Base-by-base conservation (phyloP, 2,329 filamentous ascomycete species). In the Curvularia hawaiiensis region DNA sequence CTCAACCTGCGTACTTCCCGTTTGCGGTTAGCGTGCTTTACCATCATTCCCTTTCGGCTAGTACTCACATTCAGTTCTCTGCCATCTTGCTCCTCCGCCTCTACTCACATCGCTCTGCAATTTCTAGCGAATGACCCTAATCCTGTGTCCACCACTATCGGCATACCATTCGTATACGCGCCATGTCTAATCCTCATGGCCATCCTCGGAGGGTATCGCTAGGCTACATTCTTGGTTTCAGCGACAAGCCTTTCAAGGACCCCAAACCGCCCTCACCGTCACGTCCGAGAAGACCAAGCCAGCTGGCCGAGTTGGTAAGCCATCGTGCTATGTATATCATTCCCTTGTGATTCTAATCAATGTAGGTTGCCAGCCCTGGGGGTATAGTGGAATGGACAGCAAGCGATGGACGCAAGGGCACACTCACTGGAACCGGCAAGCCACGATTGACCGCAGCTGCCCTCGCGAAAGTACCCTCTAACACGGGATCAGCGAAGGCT, bases 381-480 rank as follows among this genome's bases (percentile, higher is more conserved):
- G 68, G 66, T 3, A 40, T 69, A 3, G 33, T 74, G 10, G 73
- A 74, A 51, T 75, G 70, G 70, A 54, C 63, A 26, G 73, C 73
- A 16, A 74, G 71, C 41, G 72, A 75, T 49, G 73, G 73, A 18
- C 71, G 73, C 30, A 70, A 67, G 45, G 70, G 71, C 45, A 62
- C 38, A 10, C 58, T 73, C 28, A 69, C 59, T 0, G 61, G 65
- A 2, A 54, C 50, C 2, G 58, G 64, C 38, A 65, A 62, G 38
- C 52, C 51, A 18, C 65, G 62, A 24, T 57, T 67, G 16, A 62
- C 59, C 4, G 54, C 58, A 16, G 49, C 51, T 9, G 66, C 57
- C 26, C 61, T 67, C 20, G 59, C 53, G 0, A 61, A 63, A 31
- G 51, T 62, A 3, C 56, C 66, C 3, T 52, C 53, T 0, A 57